These are phyloP conservation scores for Anisodus tanguticus DNA, from an alignment of 257 asterid genomes.

Conservation along the genomic window DNA sequence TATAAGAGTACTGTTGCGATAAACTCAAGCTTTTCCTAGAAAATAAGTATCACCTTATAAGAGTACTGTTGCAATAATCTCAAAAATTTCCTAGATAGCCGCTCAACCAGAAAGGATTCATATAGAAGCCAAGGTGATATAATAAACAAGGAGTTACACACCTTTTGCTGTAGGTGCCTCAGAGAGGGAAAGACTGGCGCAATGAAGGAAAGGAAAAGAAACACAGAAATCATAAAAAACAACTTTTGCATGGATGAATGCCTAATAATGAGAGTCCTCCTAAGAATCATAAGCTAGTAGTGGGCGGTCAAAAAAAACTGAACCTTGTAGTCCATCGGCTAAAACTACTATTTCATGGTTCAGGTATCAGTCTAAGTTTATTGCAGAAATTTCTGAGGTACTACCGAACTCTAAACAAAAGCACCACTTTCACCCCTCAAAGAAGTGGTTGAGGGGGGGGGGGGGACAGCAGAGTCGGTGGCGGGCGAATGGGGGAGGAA, in stretches of 20 bases:
- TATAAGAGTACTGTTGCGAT: neutral
- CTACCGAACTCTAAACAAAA: neutral
- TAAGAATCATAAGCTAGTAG: neutral
- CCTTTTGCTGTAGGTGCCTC: neutral
- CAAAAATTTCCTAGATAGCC: neutral
- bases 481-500: neutral
- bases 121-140: neutral
- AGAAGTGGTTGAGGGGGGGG: neutral
- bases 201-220: neutral
- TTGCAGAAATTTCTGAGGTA: constrained; percentile 8
- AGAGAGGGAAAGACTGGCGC: neutral
- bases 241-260: neutral
- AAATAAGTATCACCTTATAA: neutral
- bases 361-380: neutral
- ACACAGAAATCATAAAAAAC: neutral
- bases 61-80: neutral
- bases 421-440: neutral
- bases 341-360: neutral
- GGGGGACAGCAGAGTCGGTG: neutral
- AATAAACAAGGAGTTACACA: neutral
- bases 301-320: neutral
- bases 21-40: neutral
- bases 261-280: neutral
- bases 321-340: constrained; percentile 19
- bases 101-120: neutral